Evolutionary conservation across 805 yeast genomes (phyloP).

Genomic region (Starmerella floricola): DNA sequence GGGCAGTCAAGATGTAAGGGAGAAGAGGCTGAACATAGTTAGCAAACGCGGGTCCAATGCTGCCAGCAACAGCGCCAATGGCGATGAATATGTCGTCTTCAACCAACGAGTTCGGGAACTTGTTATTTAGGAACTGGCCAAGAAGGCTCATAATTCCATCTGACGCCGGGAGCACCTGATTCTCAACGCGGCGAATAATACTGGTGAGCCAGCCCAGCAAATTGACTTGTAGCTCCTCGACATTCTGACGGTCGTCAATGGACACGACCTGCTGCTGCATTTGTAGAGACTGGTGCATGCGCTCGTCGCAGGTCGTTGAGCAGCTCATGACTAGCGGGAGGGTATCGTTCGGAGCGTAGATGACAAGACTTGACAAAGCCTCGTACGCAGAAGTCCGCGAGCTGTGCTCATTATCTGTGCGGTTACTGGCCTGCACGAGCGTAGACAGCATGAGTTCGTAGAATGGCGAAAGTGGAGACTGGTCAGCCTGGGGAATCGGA

Average conservation of each 20-base stretch:
- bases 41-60: conserved; percentile 57
- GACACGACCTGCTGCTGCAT: conserved; percentile 47
- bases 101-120: conserved; percentile 56
- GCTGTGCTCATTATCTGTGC: conserved; percentile 70
- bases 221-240: conserved; percentile 83
- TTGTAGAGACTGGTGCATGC: conserved; percentile 57
- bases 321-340: conserved; percentile 56
- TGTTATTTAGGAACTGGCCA: conserved; percentile 54
- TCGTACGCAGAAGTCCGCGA: conserved; percentile 95
- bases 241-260: conserved; percentile 59
- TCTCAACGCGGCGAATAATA: conserved; percentile 68
- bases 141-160: conserved; percentile 79
- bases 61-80: conserved; percentile 76
- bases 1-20: conserved; percentile 69
- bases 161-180: conserved; percentile 47
- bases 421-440: conserved; percentile 54
- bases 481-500: conserved; percentile 30
- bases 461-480: conserved; percentile 62
- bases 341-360: conserved; percentile 58
- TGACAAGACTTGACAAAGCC: conserved; percentile 72
- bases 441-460: conserved; percentile 59
- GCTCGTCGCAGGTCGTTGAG: conserved; percentile 59
- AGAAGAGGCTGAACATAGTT: conserved; percentile 70
- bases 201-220: conserved; percentile 63
- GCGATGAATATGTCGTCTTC: conserved; percentile 94